A percentile compares a stretch with the other conserved stretches of the same genome.
These are phyloP conservation scores for Deakozyma indianensis DNA, from an alignment of 805 yeast genomes.

Conservation along the genomic window DNA sequence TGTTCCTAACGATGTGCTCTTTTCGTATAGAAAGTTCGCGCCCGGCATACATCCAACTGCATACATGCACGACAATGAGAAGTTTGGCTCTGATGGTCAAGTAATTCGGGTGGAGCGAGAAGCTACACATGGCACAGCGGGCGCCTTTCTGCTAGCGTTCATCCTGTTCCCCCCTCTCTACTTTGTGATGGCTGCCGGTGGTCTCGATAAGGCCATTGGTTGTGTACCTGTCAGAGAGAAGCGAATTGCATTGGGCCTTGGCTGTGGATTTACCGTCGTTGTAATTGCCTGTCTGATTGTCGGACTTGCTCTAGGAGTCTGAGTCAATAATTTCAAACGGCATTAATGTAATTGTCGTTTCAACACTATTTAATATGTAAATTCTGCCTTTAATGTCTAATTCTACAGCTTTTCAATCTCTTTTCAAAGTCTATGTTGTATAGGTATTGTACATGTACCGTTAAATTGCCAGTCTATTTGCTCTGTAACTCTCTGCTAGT, in stretches of 20 bases:
- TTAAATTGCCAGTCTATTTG: no score
- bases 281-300: slow-evolving; percentile 30
- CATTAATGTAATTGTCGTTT: no score
- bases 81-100: slow-evolving; percentile 4
- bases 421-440: no score
- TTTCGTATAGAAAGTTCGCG: background rate
- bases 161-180: slow-evolving; percentile 24
- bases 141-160: slow-evolving; percentile 12
- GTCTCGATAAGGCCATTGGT: slow-evolving; percentile 21
- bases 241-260: slow-evolving; percentile 21
- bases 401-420: no score
- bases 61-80: slow-evolving; percentile 5
- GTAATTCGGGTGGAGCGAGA: background rate
- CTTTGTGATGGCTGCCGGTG: slow-evolving; percentile 25
- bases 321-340: no score
- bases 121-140: slow-evolving; percentile 6
- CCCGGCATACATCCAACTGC: slow-evolving; percentile 4
- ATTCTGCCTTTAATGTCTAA: no score
- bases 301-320: slow-evolving; percentile 32
- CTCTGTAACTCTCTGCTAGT: no score
- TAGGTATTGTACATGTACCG: no score
- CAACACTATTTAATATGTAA: no score
- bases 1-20: background rate
- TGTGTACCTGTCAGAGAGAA: slow-evolving; percentile 17
- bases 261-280: slow-evolving; percentile 11